phyloP scores from a whole-genome alignment of 2,329 filamentous ascomycete genomes.

The Penicillium sclerotigenum region DNA sequence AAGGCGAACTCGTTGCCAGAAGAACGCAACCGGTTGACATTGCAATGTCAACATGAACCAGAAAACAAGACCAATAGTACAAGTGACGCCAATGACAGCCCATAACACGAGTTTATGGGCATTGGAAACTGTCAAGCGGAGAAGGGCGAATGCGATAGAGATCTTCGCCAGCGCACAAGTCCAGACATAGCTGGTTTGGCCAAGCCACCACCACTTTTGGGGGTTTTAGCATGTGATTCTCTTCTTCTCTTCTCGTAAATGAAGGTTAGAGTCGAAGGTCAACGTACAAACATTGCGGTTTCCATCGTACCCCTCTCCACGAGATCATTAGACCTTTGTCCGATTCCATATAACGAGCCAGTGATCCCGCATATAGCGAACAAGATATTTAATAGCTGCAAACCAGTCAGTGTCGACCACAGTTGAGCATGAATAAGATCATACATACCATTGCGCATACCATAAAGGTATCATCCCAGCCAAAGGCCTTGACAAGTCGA shows the following conservation, averaged over 20 bases:
- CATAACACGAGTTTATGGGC: slow-evolving; percentile 49
- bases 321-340: slow-evolving; percentile 21
- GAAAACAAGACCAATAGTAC: slow-evolving; percentile 48
- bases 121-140: slow-evolving; percentile 49
- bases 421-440: background rate
- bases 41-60: slow-evolving; percentile 54
- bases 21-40: slow-evolving; percentile 52
- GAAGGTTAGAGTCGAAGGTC: background rate
- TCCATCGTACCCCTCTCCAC: slow-evolving; percentile 23
- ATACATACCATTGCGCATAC: slow-evolving; percentile 36
- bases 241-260: background rate
- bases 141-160: slow-evolving; percentile 54
- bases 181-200: slow-evolving; percentile 54
- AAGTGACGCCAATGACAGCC: slow-evolving; percentile 46
- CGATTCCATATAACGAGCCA: slow-evolving; percentile 34
- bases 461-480: slow-evolving; percentile 40
- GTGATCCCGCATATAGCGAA: slow-evolving; percentile 37
- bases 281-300: slow-evolving; percentile 14
- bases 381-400: slow-evolving; percentile 32
- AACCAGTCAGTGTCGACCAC: background rate
- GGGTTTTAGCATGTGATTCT: slow-evolving; percentile 1
- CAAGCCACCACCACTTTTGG: slow-evolving; percentile 52
- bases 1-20: slow-evolving; percentile 44
- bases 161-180: slow-evolving; percentile 50
- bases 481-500: slow-evolving; percentile 35